Percentiles rank a stretch among this genome's conserved stretches.
These are phyloP conservation scores for Erythrobasidium yunnanense DNA, from an alignment of 768 basidiomycete genomes.

Conservation along the genomic window DNA sequence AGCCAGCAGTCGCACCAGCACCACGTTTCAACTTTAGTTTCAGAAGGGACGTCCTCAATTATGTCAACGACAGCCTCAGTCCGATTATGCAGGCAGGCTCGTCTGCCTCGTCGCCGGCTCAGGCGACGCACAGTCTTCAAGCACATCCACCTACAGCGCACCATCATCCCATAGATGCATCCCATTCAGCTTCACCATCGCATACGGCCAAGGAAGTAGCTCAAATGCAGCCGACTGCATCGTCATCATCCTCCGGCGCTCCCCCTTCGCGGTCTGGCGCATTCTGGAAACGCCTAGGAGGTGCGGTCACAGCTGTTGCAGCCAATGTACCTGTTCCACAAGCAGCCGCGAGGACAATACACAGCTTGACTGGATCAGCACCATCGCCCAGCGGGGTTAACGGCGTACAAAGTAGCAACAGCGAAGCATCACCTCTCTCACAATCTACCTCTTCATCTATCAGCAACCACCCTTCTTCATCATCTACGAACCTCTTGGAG, in stretches of 20 bases:
- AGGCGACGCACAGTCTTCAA: background rate
- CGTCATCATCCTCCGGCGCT: background rate
- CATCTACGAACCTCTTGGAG: no score
- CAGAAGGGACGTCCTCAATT: constrained; percentile 33
- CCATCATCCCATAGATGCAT: background rate
- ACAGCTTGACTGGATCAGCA: background rate
- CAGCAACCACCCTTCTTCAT: background rate
- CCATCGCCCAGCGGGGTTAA: no score
- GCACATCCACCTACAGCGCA: background rate
- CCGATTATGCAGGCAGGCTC: background rate
- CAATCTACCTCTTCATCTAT: background rate
- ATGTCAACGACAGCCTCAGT: constrained; percentile 24
- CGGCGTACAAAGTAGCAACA: no score
- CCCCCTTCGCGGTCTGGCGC: background rate
- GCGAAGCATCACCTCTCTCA: background rate
- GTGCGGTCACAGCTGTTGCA: constrained; percentile 13
- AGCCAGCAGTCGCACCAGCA: constrained; percentile 1
- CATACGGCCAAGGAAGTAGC: no score
- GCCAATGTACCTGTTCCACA: constrained; percentile 21
- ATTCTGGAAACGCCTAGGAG: constrained; percentile 22
- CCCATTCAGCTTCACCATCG: background rate
- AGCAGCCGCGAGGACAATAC: background rate
- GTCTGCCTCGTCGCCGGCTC: background rate
- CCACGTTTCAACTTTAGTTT: constrained; percentile 32
- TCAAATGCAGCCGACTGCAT: background rate